These are phyloP conservation scores for Russula compacta DNA, from an alignment of 768 basidiomycete species.

Conservation along the genomic window DNA sequence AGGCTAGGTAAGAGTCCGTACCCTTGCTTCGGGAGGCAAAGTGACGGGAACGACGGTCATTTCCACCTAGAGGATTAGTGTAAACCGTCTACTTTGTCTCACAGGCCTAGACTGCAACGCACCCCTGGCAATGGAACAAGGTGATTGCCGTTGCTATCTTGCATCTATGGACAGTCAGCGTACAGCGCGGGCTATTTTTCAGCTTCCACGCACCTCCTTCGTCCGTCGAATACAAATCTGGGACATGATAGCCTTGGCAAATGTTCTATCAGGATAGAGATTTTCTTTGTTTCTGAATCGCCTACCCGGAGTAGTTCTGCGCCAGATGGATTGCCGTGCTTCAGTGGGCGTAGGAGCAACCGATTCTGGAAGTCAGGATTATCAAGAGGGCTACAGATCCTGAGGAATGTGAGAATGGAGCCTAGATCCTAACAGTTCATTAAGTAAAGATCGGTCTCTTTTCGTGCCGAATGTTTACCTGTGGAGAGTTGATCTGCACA, in stretches of 20 bases:
- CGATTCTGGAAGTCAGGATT: conserved; percentile 76
- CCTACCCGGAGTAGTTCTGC: conserved; percentile 60
- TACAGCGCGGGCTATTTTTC: neutral
- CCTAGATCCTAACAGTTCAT: conserved; percentile 65
- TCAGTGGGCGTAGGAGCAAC: conserved; percentile 68
- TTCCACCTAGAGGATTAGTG: conserved; percentile 45
- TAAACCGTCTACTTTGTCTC: conserved; percentile 33
- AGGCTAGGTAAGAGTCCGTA: conserved; percentile 23
- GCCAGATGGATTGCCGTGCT: conserved; percentile 56
- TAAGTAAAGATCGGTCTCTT: neutral
- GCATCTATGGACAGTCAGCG: conserved; percentile 49
- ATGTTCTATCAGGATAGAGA: neutral
- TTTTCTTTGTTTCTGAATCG: neutral
- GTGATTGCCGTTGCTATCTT: conserved; percentile 63
- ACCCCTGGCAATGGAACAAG: conserved; percentile 59
- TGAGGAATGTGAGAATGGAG: conserved; percentile 74
- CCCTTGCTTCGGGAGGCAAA: conserved; percentile 55
- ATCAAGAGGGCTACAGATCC: conserved; percentile 79
- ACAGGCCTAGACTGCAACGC: neutral
- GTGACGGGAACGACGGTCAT: conserved; percentile 66
- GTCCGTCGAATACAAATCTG: conserved; percentile 74
- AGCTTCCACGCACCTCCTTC: conserved; percentile 51
- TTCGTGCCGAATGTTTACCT: conserved; percentile 29
- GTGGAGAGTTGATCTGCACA: conserved; percentile 67
- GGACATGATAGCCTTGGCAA: conserved; percentile 58